Evolutionary conservation across 2,329 filamentous ascomycete species (phyloP).

Genomic region (Neurospora sp.): DNA sequence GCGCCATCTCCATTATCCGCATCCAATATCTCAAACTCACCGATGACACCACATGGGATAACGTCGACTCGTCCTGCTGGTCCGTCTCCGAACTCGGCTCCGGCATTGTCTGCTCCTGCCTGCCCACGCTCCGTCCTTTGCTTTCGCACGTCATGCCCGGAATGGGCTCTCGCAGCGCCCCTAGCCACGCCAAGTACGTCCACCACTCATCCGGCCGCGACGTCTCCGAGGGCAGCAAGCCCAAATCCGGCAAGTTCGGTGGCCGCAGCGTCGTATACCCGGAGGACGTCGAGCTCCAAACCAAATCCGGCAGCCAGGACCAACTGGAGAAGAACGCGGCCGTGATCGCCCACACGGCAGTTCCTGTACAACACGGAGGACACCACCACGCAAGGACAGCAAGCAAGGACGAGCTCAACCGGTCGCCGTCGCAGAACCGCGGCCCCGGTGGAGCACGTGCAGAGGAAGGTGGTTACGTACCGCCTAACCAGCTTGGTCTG

Average conservation of each 20-base stretch:
- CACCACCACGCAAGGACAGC: background rate
- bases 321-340: slow-evolving; percentile 2
- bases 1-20: slow-evolving; percentile 29
- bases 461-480: background rate
- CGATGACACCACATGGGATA: slow-evolving; percentile 27
- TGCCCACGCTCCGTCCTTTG: slow-evolving; percentile 24
- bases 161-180: slow-evolving; percentile 5
- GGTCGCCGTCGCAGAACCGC: background rate
- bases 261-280: slow-evolving; percentile 13
- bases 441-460: background rate
- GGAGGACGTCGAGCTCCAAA: slow-evolving; percentile 16
- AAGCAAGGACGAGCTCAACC: background rate
- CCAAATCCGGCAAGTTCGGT: slow-evolving; percentile 6
- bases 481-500: slow-evolving; percentile 6
- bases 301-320: slow-evolving; percentile 12
- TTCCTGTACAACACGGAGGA: background rate
- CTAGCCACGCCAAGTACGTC: slow-evolving; percentile 11
- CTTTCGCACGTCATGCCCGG: slow-evolving; percentile 9
- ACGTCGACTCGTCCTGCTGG: slow-evolving; percentile 26
- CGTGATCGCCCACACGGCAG: background rate
- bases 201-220: slow-evolving; percentile 10
- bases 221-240: slow-evolving; percentile 2
- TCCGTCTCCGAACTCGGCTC: slow-evolving; percentile 26
- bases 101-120: slow-evolving; percentile 26
- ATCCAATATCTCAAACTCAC: slow-evolving; percentile 26